phyloP scores from a whole-genome alignment of 2,329 filamentous ascomycete genomes.

The Didymella sp. region DNA sequence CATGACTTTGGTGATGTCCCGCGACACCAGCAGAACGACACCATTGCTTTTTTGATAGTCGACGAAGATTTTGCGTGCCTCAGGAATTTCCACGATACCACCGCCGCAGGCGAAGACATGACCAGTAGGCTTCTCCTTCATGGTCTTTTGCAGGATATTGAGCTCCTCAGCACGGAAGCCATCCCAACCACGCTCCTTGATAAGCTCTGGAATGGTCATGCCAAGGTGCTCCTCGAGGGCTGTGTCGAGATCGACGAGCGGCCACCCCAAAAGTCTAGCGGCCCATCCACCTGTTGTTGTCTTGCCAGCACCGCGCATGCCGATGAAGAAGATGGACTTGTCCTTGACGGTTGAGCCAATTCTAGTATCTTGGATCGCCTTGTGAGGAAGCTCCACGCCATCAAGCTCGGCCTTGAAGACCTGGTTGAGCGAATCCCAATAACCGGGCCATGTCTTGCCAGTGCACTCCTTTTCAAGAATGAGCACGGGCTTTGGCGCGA shows the following conservation, averaged over 20 bases:
- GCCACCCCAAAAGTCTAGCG: conserved; percentile 74
- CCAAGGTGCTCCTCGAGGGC: conserved; percentile 79
- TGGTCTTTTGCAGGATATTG: conserved; percentile 72
- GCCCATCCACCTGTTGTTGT: conserved; percentile 92
- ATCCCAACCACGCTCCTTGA: conserved; percentile 81
- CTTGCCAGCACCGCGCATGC: conserved; percentile 97
- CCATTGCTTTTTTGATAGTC: conserved; percentile 79
- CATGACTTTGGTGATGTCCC: conserved; percentile 86
- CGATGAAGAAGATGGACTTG: conserved; percentile 88
- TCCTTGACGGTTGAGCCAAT: conserved; percentile 44
- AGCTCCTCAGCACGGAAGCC: conserved; percentile 84
- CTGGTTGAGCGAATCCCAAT: conserved; percentile 89
- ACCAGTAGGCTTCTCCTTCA: conserved; percentile 75
- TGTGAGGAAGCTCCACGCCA: conserved; percentile 67
- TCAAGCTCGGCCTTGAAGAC: conserved; percentile 78
- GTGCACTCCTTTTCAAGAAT: conserved; percentile 91
- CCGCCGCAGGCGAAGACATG: conserved; percentile 94
- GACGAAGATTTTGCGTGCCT: conserved; percentile 76
- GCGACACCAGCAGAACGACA: conserved; percentile 84
- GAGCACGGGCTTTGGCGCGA: conserved; percentile 73
- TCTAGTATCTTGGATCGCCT: conserved; percentile 48
- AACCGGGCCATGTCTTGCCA: conserved; percentile 97
- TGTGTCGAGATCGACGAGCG: conserved; percentile 84
- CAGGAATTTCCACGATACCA: conserved; percentile 85
- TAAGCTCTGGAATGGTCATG: conserved; percentile 84